Conservation (phyloP, 306 rosid species). For the Styphnolobium japonicum region DNA sequence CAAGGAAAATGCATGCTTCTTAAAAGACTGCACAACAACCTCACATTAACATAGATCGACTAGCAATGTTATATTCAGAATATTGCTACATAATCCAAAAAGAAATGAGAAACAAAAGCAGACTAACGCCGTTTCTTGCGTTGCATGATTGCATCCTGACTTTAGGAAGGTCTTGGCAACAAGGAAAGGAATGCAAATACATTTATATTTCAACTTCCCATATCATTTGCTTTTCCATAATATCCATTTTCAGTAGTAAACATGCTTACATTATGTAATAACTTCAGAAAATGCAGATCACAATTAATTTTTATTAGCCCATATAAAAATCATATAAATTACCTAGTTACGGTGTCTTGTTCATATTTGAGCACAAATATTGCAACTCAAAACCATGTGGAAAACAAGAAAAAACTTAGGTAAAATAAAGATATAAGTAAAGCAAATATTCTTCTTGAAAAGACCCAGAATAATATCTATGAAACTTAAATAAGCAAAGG, state of each 20-base stretch:
- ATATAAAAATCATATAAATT: background rate
- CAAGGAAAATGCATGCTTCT: background rate
- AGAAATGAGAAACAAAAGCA: background rate
- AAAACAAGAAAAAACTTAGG: background rate
- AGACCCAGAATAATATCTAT: background rate
- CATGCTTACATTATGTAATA: background rate
- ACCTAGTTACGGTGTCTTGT: background rate
- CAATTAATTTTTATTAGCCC: background rate
- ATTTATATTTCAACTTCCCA: background rate
- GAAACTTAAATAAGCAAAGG: background rate
- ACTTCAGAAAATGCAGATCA: conserved; percentile 2
- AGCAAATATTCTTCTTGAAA: background rate
- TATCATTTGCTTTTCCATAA: background rate
- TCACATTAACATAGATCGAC: background rate
- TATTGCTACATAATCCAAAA: background rate
- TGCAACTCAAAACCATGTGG: conserved; percentile 4
- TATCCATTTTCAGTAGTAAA: background rate
- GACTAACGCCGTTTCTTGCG: background rate
- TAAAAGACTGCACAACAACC: background rate
- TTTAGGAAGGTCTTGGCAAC: background rate
- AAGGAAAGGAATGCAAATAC: background rate
- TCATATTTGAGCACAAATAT: background rate
- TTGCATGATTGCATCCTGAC: too few species aligned
- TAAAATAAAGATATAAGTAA: background rate
- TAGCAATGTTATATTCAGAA: background rate